Conservation (phyloP, 768 basidiomycete genomes). For the Pisolithus microcarpus region DNA sequence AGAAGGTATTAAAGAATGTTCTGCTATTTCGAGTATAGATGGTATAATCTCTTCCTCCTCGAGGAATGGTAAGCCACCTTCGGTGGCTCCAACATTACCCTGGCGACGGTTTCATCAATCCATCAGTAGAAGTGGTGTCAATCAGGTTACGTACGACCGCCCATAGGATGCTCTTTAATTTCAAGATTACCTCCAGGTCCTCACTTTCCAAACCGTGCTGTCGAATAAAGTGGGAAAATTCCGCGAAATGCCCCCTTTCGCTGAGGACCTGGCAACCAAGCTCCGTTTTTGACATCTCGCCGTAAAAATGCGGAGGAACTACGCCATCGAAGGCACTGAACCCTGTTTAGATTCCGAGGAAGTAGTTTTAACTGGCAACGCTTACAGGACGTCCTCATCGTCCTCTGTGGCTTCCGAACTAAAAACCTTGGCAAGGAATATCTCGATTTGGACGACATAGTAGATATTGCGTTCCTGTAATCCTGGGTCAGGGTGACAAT, state of each 20-base stretch:
- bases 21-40: constrained; percentile 83
- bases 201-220: constrained; percentile 79
- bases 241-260: constrained; percentile 85
- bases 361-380: constrained; percentile 3
- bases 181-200: constrained; percentile 78
- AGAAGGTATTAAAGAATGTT: constrained; percentile 81
- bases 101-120: constrained; percentile 24
- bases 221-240: constrained; percentile 87
- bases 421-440: constrained; percentile 80
- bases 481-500: constrained; percentile 4
- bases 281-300: constrained; percentile 95
- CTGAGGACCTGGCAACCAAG: constrained; percentile 87
- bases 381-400: constrained; percentile 60
- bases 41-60: constrained; percentile 95
- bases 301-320: constrained; percentile 94
- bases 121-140: neutral
- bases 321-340: constrained; percentile 73
- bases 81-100: constrained; percentile 91
- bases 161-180: constrained; percentile 94
- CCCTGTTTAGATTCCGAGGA: neutral
- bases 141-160: constrained; percentile 69
- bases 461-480: constrained; percentile 83
- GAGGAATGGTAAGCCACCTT: constrained; percentile 87
- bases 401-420: constrained; percentile 46
- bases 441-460: constrained; percentile 91